Conservation (phyloP, 345 rosid species). For the Laguncularia racemosa region DNA sequence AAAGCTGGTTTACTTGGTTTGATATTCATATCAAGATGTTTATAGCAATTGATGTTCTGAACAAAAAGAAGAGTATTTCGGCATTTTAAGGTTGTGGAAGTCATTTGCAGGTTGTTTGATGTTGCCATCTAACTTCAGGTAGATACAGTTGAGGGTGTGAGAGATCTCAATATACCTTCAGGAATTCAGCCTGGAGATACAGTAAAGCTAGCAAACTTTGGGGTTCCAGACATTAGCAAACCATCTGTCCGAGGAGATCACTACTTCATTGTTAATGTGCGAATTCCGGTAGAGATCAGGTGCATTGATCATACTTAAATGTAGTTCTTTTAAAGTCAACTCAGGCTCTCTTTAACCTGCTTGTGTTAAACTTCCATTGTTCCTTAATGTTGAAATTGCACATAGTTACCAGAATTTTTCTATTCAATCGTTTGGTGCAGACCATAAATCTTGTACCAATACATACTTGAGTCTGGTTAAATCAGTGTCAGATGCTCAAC, state of each 20-base stretch:
- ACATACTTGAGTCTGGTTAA: no score
- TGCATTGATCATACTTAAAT: conserved; percentile 10
- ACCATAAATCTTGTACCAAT: no score
- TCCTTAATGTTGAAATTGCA: no score
- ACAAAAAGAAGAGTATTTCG: neutral
- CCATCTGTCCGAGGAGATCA: conserved; percentile 82
- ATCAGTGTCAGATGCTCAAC: no score
- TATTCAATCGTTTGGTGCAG: no score
- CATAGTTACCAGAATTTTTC: no score
- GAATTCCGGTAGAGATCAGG: conserved; percentile 78
- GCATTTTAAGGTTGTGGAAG: conserved; percentile 2
- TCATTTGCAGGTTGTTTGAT: conserved; percentile 6
- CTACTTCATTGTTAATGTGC: conserved; percentile 56
- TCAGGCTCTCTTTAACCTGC: no score
- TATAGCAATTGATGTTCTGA: neutral
- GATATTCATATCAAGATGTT: no score
- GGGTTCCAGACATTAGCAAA: conserved; percentile 76
- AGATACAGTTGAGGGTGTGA: conserved; percentile 75
- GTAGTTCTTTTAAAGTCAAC: neutral
- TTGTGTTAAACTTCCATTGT: no score
- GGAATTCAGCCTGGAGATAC: conserved; percentile 87
- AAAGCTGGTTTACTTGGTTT: no score
- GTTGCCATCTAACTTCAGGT: conserved; percentile 43
- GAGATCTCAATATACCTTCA: conserved; percentile 62
- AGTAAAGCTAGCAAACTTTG: conserved; percentile 50